Evolutionary conservation across 495 filamentous ascomycete species (phyloP), one percentile per base, ranked within the genome.

Genomic region (Neurospora discreta): DNA sequence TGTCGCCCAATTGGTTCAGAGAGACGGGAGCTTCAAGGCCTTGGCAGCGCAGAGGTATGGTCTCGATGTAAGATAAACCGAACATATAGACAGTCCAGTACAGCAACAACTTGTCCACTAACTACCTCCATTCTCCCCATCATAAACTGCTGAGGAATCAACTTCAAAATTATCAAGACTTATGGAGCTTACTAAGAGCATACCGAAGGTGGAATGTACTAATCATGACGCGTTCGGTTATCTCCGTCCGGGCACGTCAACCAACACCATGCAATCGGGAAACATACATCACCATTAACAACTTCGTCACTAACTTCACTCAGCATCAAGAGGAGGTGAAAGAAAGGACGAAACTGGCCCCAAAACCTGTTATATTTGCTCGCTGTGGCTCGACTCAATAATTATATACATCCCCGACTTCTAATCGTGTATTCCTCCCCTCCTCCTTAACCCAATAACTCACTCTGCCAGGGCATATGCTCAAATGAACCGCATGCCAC

Each of bases 401-500:
- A 58, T 23, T 26, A 58, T 58, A 15, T 58, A 58, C 46, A 15
- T 13, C 23, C 3, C 3, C 44, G 20, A 26, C 43, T 44, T 52
- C 44, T 52, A 52, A 23, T 52, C 13, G 26, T 26, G 44, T 15
- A 52, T 52, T 26, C 5, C 7, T 8, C 9, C 10, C 44, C 2
- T 6, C 43, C 43, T 15, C 44, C 20, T 13, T 9, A 65, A 65
- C 52, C 26, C 52, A 65, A 9, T 36, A 15, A 3, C 5, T 30
- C 5, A 30, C 6, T 65, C 26, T 18, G 30, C 52, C 10, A 4
- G 73, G 33, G 39, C 30, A 30, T 73, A 69, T 65, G 15, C 52
- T 79, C 75, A 84, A 71, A 82, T 69, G 71, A 74, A 78, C 73
- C 77, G 74, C 39, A 80, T 73, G 11, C 74, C 78, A 15, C 76